Evolutionary conservation across 2,329 filamentous ascomycete genomes (phyloP).

Genomic region (Tolypocladium ophioglossoides): DNA sequence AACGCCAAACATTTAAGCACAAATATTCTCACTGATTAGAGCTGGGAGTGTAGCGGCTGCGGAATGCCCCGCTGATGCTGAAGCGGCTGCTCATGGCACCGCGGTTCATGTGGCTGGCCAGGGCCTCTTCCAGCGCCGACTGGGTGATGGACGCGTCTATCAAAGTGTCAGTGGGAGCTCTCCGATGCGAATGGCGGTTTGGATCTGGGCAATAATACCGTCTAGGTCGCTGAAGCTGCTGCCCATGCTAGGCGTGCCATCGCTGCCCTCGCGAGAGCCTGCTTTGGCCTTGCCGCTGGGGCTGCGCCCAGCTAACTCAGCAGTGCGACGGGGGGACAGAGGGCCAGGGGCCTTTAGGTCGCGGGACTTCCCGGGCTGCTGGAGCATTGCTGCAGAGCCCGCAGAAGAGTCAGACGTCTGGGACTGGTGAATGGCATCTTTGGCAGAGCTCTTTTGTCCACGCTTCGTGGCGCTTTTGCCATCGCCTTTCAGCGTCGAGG

Average conservation of each 20-base stretch:
- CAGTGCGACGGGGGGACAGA: slow-evolving; percentile 47
- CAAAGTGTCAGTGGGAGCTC: background rate
- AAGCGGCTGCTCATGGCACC: slow-evolving; percentile 34
- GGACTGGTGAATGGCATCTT: slow-evolving; percentile 31
- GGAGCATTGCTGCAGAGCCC: slow-evolving; percentile 35
- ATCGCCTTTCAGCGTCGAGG: slow-evolving; percentile 41
- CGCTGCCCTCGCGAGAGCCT: slow-evolving; percentile 51
- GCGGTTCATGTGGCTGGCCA: slow-evolving; percentile 44
- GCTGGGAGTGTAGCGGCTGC: slow-evolving; percentile 46
- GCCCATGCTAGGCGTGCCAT: slow-evolving; percentile 69
- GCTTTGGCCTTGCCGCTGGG: slow-evolving; percentile 39
- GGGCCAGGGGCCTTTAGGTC: slow-evolving; percentile 30
- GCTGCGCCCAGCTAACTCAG: slow-evolving; percentile 46
- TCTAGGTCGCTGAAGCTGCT: slow-evolving; percentile 83
- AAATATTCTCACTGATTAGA: slow-evolving; percentile 15
- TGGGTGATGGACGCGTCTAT: slow-evolving; percentile 71
- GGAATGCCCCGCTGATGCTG: slow-evolving; percentile 58
- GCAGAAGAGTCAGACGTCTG: slow-evolving; percentile 55
- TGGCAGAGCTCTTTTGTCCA: slow-evolving; percentile 16
- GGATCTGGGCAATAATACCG: slow-evolving; percentile 30
- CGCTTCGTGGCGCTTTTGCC: slow-evolving; percentile 21
- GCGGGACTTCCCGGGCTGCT: slow-evolving; percentile 16
- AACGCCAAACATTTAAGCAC: background rate
- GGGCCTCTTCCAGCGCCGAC: slow-evolving; percentile 67
- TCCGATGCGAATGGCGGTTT: background rate